Percentiles rank a stretch among this genome's conserved stretches.
phyloP scores from a whole-genome alignment of 176 grass and related monocot species.

The Oryza punctata region DNA sequence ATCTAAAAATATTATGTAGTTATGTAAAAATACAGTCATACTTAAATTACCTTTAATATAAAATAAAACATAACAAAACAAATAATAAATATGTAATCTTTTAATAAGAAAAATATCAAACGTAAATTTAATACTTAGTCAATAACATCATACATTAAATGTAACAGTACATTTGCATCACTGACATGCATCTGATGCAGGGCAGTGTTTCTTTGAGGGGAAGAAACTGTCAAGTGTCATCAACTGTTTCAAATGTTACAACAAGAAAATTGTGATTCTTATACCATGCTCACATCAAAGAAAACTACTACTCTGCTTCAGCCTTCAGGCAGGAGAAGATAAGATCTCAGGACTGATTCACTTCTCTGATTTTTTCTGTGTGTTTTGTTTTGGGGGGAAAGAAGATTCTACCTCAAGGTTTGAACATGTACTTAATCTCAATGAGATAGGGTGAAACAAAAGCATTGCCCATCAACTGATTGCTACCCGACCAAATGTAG shows the following conservation, averaged over 20 bases:
- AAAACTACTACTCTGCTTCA: neutral
- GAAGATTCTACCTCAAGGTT: neutral
- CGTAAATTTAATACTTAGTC: too few species aligned
- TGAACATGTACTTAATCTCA: neutral
- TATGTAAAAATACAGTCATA: too few species aligned
- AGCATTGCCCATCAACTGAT: neutral
- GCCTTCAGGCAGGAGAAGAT: neutral
- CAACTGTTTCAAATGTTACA: neutral
- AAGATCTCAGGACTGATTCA: neutral
- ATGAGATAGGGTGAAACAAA: neutral
- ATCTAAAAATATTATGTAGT: too few species aligned
- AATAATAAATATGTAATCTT: too few species aligned
- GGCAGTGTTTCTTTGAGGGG: neutral
- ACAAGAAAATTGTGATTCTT: neutral
- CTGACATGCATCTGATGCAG: neutral
- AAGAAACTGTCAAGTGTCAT: neutral
- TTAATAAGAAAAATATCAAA: too few species aligned
- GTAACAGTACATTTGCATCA: too few species aligned
- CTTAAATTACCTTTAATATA: too few species aligned
- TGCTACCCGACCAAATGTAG: neutral
- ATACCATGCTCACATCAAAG: slow-evolving; percentile 34
- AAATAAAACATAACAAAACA: too few species aligned
- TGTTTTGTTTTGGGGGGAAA: neutral
- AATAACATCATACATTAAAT: too few species aligned
- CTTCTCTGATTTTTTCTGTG: neutral